These are phyloP conservation scores for Aspergillus hortae DNA, from an alignment of 2,329 filamentous ascomycete genomes.

Conservation along the genomic window DNA sequence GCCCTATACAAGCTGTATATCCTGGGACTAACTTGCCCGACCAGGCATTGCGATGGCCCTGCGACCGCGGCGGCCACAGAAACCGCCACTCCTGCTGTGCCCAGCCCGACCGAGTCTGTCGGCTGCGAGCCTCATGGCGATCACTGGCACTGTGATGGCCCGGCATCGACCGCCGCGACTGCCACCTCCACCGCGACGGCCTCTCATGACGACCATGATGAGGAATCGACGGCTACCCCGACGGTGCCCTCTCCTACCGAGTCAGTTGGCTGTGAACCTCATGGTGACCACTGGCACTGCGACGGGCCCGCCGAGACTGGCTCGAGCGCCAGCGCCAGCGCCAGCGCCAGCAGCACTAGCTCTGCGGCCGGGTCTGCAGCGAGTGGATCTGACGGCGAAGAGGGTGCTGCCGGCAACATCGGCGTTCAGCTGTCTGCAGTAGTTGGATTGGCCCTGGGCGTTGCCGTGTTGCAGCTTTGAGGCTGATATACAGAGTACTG, in stretches of 20 bases:
- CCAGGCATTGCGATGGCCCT: slow-evolving; percentile 30
- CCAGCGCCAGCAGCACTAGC: not conserved
- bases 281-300: slow-evolving; percentile 20
- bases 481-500: not conserved
- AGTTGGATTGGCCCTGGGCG: slow-evolving; percentile 12
- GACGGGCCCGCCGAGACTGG: slow-evolving; percentile 14
- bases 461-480: slow-evolving; percentile 9
- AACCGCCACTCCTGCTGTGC: slow-evolving; percentile 9
- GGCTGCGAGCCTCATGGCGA: slow-evolving; percentile 21
- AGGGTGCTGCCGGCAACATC: slow-evolving; percentile 8
- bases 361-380: slow-evolving; percentile 8
- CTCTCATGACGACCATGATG: slow-evolving; percentile 3
- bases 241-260: slow-evolving; percentile 9
- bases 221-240: slow-evolving; percentile 6
- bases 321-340: not conserved
- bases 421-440: slow-evolving; percentile 6
- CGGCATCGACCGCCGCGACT: slow-evolving; percentile 3
- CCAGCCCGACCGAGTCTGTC: slow-evolving; percentile 21
- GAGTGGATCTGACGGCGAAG: slow-evolving; percentile 3
- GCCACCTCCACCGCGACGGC: slow-evolving; percentile 2
- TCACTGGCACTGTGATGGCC: slow-evolving; percentile 21
- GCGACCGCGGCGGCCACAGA: slow-evolving; percentile 10
- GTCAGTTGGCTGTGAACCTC: slow-evolving; percentile 12
- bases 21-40: not conserved
- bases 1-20: not conserved